phyloP scores from a whole-genome alignment of 2,329 filamentous ascomycete species.

The Chrysoporthe cubensis region DNA sequence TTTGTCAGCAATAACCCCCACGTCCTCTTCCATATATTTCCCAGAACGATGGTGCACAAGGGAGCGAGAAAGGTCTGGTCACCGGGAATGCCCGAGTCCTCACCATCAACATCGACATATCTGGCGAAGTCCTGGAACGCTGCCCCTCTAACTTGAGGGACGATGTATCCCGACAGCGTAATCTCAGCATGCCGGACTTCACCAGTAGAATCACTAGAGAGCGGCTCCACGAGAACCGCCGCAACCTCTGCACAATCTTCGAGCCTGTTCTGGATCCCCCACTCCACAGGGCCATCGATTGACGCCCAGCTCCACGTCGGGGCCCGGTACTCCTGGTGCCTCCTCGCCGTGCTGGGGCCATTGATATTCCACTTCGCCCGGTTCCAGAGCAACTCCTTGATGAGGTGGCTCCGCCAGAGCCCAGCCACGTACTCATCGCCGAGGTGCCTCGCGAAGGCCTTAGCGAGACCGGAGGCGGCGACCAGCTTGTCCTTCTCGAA shows the following conservation, averaged over 20 bases:
- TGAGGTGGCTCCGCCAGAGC: slow-evolving; percentile 4
- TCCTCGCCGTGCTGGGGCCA: not conserved
- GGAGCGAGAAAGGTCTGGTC: not conserved
- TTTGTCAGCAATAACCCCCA: not conserved
- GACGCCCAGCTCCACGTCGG: slow-evolving; percentile 28
- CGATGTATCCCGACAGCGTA: not conserved
- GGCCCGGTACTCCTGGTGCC: slow-evolving; percentile 16
- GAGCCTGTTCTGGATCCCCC: slow-evolving; percentile 1
- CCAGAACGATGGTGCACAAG: not conserved
- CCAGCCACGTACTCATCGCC: slow-evolving; percentile 14
- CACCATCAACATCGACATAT: not conserved
- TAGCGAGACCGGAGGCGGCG: slow-evolving; percentile 21
- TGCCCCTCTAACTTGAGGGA: not conserved
- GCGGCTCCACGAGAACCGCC: not conserved
- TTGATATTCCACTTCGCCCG: not conserved
- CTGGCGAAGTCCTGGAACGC: not conserved
- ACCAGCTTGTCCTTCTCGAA: slow-evolving; percentile 23
- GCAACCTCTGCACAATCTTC: slow-evolving; percentile 1
- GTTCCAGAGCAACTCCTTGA: slow-evolving; percentile 13
- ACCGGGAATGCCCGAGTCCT: not conserved
- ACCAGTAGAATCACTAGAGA: not conserved
- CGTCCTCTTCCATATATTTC: not conserved
- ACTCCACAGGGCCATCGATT: slow-evolving; percentile 14
- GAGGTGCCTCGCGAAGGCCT: slow-evolving; percentile 14
- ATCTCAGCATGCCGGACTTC: not conserved